Conservation (phyloP, 768 basidiomycete species). For the Hericium alpestre region DNA sequence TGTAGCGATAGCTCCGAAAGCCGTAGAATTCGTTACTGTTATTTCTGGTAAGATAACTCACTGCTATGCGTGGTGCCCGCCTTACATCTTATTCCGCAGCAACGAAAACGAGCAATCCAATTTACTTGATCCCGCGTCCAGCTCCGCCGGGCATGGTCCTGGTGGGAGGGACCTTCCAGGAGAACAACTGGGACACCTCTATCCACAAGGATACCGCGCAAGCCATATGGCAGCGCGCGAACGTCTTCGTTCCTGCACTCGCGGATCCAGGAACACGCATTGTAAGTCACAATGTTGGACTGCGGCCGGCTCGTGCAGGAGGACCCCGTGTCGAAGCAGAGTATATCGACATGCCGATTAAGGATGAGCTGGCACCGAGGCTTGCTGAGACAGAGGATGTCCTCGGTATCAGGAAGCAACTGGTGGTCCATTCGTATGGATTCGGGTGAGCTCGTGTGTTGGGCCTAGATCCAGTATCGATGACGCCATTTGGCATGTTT, state of each 20-base stretch:
- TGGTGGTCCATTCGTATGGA: slow-evolving; percentile 50
- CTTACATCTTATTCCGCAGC: background rate
- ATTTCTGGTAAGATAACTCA: background rate
- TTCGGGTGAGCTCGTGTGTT: slow-evolving; percentile 32
- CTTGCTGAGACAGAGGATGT: slow-evolving; percentile 10
- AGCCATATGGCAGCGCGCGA: slow-evolving; percentile 37
- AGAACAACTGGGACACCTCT: slow-evolving; percentile 41
- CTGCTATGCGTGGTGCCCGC: background rate
- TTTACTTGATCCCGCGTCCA: slow-evolving; percentile 58
- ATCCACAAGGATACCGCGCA: slow-evolving; percentile 29
- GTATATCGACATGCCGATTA: slow-evolving; percentile 25
- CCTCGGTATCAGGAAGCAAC: slow-evolving; percentile 18
- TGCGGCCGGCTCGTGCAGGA: slow-evolving; percentile 44
- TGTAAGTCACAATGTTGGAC: slow-evolving; percentile 44
- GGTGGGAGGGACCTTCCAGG: slow-evolving; percentile 48
- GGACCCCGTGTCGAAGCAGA: slow-evolving; percentile 50
- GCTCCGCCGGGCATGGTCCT: slow-evolving; percentile 34
- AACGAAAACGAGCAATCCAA: slow-evolving; percentile 17
- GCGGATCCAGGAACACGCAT: slow-evolving; percentile 29
- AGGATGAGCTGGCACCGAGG: slow-evolving; percentile 13
- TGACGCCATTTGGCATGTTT: background rate
- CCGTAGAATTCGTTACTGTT: slow-evolving; percentile 28
- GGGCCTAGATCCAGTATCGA: background rate
- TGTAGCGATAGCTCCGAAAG: slow-evolving; percentile 57
- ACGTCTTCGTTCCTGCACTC: slow-evolving; percentile 27